Percentiles rank a stretch among this genome's conserved stretches.
phyloP scores from a whole-genome alignment of 306 rosid genomes.

The Gastrolobium bilobum region DNA sequence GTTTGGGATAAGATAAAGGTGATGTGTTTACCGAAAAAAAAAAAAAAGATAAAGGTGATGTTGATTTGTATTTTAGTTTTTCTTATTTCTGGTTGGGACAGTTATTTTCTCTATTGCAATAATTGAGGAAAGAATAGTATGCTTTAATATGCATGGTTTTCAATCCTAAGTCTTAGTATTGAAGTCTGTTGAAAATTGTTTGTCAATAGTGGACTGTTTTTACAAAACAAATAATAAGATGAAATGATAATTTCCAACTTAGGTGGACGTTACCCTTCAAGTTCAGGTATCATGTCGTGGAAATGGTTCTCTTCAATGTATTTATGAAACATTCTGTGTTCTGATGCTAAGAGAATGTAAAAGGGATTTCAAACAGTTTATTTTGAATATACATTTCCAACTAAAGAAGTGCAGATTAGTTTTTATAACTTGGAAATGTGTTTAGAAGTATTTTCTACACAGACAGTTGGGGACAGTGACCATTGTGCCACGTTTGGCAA shows the following conservation, averaged over 20 bases:
- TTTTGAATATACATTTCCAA: slow-evolving; percentile 24
- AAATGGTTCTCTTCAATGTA: not conserved
- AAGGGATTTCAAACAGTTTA: not conserved
- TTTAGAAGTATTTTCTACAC: slow-evolving; percentile 9
- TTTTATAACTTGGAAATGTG: not conserved
- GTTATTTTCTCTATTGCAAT: slow-evolving; percentile 10
- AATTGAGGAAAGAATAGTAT: slow-evolving; percentile 19
- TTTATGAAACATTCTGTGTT: slow-evolving; percentile 1
- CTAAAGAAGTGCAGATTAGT: slow-evolving; percentile 3
- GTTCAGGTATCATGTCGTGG: slow-evolving; percentile 2
- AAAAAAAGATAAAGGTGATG: no score
- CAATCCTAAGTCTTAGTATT: not conserved
- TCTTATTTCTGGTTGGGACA: slow-evolving; percentile 21
- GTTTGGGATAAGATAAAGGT: no score
- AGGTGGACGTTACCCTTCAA: not conserved
- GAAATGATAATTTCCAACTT: not conserved
- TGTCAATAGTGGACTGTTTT: not conserved
- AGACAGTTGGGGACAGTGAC: slow-evolving; percentile 24
- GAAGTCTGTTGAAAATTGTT: slow-evolving; percentile 24
- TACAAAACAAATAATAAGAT: not conserved
- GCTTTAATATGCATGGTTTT: not conserved
- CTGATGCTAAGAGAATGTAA: slow-evolving; percentile 4
- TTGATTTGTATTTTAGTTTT: not conserved
- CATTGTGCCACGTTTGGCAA: no score
- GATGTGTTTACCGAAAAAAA: no score